Conservation (phyloP, 2,329 filamentous ascomycete genomes). For the Xylariaceae sp. region DNA sequence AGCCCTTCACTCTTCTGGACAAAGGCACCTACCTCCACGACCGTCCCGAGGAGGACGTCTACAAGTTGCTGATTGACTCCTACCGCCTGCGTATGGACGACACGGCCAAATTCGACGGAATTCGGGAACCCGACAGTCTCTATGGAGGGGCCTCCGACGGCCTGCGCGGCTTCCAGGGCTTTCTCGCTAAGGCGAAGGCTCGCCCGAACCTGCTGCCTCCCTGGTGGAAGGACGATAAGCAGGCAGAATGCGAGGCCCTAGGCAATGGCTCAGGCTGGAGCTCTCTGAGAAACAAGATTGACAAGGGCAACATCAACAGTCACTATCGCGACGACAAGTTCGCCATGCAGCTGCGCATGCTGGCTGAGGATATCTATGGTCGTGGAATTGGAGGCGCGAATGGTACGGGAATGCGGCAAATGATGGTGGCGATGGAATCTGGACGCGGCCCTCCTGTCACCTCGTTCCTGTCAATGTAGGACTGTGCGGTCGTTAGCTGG, state of each 20-base stretch:
- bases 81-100: constrained; percentile 53
- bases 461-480: not conserved
- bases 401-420: constrained; percentile 23
- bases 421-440: constrained; percentile 25
- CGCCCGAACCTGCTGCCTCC: constrained; percentile 41
- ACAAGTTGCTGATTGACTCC: constrained; percentile 48
- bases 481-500: not conserved
- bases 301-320: constrained; percentile 43
- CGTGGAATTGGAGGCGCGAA: constrained; percentile 33
- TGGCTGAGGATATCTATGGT: constrained; percentile 46
- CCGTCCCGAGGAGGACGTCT: constrained; percentile 48
- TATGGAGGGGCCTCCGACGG: constrained; percentile 32
- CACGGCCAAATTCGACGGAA: constrained; percentile 33
- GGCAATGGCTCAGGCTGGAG: constrained; percentile 36
- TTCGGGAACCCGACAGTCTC: constrained; percentile 34
- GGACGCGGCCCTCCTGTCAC: not conserved
- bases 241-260: constrained; percentile 40
- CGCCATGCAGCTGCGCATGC: constrained; percentile 54
- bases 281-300: constrained; percentile 30
- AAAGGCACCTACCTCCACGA: constrained; percentile 47
- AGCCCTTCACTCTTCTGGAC: constrained; percentile 46
- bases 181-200: constrained; percentile 37
- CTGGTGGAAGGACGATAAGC: constrained; percentile 49
- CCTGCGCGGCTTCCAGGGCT: constrained; percentile 41
- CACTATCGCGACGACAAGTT: constrained; percentile 48